These are phyloP conservation scores for Bullera alba DNA, from an alignment of 768 basidiomycete genomes.

Conservation along the genomic window DNA sequence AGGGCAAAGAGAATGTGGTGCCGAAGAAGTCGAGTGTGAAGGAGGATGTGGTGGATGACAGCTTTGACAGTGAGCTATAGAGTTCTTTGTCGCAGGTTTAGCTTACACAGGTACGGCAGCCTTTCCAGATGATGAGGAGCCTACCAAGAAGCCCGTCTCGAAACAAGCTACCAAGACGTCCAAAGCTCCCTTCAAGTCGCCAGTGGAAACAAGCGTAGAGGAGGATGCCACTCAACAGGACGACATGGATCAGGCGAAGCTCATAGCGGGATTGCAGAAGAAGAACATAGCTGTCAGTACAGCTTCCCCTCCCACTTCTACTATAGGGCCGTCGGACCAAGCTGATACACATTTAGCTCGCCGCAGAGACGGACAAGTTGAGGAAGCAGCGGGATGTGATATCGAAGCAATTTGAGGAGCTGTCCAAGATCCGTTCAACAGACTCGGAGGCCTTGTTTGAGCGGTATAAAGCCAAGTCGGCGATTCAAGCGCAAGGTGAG, in stretches of 20 bases:
- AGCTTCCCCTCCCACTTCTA: not conserved
- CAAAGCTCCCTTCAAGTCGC: not conserved
- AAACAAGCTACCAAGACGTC: not conserved
- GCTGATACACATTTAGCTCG: constrained; percentile 17
- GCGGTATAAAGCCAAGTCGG: constrained; percentile 35
- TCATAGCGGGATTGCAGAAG: constrained; percentile 9
- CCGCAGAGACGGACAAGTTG: constrained; percentile 23
- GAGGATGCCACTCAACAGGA: too few relatives aligned
- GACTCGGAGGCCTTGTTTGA: constrained; percentile 27
- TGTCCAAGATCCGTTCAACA: constrained; percentile 24
- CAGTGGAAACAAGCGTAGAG: not conserved
- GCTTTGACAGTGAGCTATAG: constrained; percentile 7
- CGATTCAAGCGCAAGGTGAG: constrained; percentile 31
- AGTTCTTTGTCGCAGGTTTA: not conserved
- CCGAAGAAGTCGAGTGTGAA: constrained; percentile 1
- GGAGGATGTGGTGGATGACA: constrained; percentile 9
- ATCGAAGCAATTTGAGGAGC: constrained; percentile 38
- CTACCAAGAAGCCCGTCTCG: constrained; percentile 7
- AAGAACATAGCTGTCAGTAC: constrained; percentile 15
- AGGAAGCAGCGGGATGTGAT: constrained; percentile 34
- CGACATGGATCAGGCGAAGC: too few relatives aligned
- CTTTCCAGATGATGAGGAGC: constrained; percentile 8
- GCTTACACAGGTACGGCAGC: constrained; percentile 1
- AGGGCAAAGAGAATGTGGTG: constrained; percentile 34
- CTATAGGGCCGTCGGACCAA: not conserved